phyloP scores from a whole-genome alignment of 371 early-diverging fungal species.

The Fennellomyces sp. region DNA sequence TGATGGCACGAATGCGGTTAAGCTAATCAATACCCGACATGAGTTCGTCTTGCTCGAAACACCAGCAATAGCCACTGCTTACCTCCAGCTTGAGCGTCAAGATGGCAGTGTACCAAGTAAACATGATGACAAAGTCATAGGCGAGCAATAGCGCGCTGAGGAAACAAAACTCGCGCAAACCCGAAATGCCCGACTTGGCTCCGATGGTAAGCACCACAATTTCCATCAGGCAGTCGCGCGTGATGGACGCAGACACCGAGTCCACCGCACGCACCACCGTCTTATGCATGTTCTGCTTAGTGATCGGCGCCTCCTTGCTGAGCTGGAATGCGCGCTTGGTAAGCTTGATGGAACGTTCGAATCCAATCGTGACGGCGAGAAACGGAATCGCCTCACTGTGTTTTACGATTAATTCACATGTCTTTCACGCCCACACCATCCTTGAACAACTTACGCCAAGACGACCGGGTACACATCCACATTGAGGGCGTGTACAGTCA shows the following conservation, averaged over 20 bases:
- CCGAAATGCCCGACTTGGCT: constrained; percentile 76
- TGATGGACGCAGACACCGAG: constrained; percentile 66
- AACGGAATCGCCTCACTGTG: constrained; percentile 88
- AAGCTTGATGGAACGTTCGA: constrained; percentile 85
- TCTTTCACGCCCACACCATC: background rate
- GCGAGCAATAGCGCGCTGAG: constrained; percentile 80
- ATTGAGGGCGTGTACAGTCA: constrained; percentile 68
- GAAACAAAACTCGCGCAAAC: constrained; percentile 82
- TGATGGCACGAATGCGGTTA: constrained; percentile 25
- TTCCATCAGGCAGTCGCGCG: constrained; percentile 84
- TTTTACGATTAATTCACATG: constrained; percentile 2
- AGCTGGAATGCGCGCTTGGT: constrained; percentile 78
- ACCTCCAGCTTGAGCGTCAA: constrained; percentile 89
- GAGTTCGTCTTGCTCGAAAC: background rate
- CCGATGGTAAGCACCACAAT: constrained; percentile 79
- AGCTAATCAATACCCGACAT: constrained; percentile 2
- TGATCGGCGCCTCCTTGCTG: constrained; percentile 26
- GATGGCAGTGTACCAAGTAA: constrained; percentile 86
- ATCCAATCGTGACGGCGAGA: constrained; percentile 91
- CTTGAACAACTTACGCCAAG: constrained; percentile 49
- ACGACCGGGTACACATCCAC: constrained; percentile 75
- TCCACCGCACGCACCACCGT: constrained; percentile 74
- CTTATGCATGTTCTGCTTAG: constrained; percentile 58
- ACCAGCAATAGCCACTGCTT: constrained; percentile 14
- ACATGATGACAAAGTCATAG: constrained; percentile 84